Conservation (phyloP, 495 filamentous ascomycete species). For the Pseudoneurospora amorphoporcata region DNA sequence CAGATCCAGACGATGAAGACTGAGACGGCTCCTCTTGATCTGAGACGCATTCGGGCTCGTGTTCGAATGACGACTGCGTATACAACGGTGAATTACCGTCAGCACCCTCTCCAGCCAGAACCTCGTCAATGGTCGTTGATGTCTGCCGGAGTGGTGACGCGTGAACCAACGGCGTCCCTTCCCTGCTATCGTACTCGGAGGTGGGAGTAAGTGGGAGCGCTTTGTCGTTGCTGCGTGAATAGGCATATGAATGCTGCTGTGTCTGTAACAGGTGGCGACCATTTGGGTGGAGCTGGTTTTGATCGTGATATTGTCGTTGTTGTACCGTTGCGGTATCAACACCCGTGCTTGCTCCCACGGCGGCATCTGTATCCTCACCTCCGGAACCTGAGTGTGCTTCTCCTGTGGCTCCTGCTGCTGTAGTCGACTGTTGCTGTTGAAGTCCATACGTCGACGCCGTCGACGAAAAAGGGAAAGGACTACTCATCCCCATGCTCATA, state of each 20-base stretch:
- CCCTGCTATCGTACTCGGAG: constrained; percentile 21
- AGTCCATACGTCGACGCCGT: not conserved
- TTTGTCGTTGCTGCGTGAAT: constrained; percentile 10
- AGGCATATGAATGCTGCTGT: not conserved
- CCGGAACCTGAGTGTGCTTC: not conserved
- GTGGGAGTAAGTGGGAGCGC: constrained; percentile 28
- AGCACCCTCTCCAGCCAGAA: not conserved
- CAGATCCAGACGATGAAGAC: not conserved
- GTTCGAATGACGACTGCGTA: not conserved
- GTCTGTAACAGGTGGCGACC: not conserved
- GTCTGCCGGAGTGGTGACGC: not conserved
- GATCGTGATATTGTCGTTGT: not conserved
- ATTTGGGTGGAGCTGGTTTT: not conserved
- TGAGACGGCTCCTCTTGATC: not conserved
- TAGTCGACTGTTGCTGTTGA: not conserved
- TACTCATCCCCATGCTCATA: not conserved
- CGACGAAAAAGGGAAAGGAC: not conserved
- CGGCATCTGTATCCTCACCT: not conserved
- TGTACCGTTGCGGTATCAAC: not conserved
- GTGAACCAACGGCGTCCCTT: constrained; percentile 7
- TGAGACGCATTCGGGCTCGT: not conserved
- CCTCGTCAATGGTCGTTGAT: not conserved
- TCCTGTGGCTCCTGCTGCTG: not conserved
- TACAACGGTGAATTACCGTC: not conserved
- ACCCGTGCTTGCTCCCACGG: not conserved